Evolutionary conservation across 768 basidiomycete species (phyloP).

Genomic region (Boletales sp.): DNA sequence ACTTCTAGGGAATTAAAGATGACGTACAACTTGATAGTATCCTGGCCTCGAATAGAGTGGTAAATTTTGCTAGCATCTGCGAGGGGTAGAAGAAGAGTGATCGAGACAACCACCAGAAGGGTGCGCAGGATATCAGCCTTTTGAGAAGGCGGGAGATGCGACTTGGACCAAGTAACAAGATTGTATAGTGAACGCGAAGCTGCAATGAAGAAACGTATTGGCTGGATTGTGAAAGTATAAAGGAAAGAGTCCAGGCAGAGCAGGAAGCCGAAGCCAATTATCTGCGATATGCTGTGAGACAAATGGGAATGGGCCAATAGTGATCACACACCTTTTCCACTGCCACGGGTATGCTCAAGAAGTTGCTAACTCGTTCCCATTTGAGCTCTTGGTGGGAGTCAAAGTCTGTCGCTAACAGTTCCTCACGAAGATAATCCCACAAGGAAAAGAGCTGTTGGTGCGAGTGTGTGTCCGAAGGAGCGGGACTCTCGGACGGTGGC

Average conservation of each 20-base stretch:
- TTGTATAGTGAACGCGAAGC: conserved; percentile 51
- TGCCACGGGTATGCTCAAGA: conserved; percentile 86
- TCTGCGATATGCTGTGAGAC: conserved; percentile 42
- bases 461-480: conserved; percentile 14
- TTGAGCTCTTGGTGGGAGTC: conserved; percentile 92
- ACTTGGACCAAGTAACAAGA: conserved; percentile 45
- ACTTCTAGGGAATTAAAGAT: conserved; percentile 99
- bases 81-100: conserved; percentile 70
- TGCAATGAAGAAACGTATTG: conserved; percentile 78
- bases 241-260: conserved; percentile 96
- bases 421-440: conserved; percentile 91
- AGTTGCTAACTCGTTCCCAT: conserved; percentile 96
- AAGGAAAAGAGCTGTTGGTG: conserved; percentile 64
- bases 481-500: conserved; percentile 12
- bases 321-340: conserved; percentile 77
- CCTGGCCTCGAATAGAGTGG: conserved; percentile 95
- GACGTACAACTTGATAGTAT: conserved; percentile 98
- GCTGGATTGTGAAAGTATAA: conserved; percentile 96
- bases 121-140: conserved; percentile 90
- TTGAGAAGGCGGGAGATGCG: conserved; percentile 75
- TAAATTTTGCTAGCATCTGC: conserved; percentile 98
- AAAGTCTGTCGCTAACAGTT: conserved; percentile 87
- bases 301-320: not conserved
- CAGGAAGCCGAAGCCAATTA: conserved; percentile 87
- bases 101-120: conserved; percentile 69